Percentiles rank a stretch among this genome's conserved stretches.
phyloP scores from a whole-genome alignment of 805 yeast species.

The Candida stauntonica region DNA sequence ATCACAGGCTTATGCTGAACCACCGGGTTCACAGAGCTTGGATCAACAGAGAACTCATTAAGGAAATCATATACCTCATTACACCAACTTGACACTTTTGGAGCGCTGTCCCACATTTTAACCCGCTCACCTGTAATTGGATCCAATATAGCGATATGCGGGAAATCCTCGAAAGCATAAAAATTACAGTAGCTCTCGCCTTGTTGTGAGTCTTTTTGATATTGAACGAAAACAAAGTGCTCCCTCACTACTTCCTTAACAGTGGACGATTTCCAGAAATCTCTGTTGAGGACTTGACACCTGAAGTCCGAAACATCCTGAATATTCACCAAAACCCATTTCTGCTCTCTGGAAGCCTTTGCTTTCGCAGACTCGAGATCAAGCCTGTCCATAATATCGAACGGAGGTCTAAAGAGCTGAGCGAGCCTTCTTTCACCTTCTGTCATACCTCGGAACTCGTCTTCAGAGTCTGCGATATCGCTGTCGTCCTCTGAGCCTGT shows the following conservation, averaged over 20 bases:
- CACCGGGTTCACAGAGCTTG: constrained; percentile 60
- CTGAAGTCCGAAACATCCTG: constrained; percentile 83
- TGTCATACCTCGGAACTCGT: constrained; percentile 17
- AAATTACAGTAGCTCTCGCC: constrained; percentile 70
- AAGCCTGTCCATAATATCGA: constrained; percentile 70
- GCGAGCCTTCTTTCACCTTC: constrained; percentile 68
- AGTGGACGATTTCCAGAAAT: constrained; percentile 75
- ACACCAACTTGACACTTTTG: constrained; percentile 55
- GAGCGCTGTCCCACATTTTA: constrained; percentile 70
- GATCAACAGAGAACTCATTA: constrained; percentile 56
- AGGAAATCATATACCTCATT: constrained; percentile 70
- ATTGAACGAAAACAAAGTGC: constrained; percentile 81
- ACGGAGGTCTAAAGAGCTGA: constrained; percentile 85
- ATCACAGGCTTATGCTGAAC: constrained; percentile 54
- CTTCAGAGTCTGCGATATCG: constrained; percentile 35
- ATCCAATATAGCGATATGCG: constrained; percentile 89
- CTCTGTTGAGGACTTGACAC: constrained; percentile 89
- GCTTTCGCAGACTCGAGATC: constrained; percentile 70
- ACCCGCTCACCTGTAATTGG: constrained; percentile 95
- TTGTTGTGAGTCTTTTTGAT: constrained; percentile 68
- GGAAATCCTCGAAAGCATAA: constrained; percentile 66
- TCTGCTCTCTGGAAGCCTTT: constrained; percentile 56
- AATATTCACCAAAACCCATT: constrained; percentile 84
- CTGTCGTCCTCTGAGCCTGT: constrained; percentile 17
- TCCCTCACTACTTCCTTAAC: constrained; percentile 62